Conservation (phyloP, 2,329 filamentous ascomycete species). For the Alternaria ventricosa region DNA sequence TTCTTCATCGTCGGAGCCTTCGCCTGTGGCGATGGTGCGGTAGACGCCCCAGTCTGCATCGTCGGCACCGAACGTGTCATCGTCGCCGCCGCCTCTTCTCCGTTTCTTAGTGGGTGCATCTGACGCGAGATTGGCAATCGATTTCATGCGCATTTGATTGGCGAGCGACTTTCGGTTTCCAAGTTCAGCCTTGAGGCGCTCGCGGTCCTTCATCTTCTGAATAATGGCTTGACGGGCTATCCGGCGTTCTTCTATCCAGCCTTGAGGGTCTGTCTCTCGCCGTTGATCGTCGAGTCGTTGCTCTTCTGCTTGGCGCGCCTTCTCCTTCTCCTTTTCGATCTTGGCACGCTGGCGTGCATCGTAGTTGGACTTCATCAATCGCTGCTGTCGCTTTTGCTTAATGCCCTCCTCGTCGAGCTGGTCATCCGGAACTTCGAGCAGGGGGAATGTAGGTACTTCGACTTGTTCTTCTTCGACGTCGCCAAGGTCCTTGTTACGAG, state of each 20-base stretch:
- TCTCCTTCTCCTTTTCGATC: constrained; percentile 92
- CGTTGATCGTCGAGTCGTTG: constrained; percentile 83
- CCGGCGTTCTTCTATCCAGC: constrained; percentile 84
- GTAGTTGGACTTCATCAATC: constrained; percentile 91
- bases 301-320: constrained; percentile 81
- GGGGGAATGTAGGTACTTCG: constrained; percentile 82
- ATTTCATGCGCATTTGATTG: constrained; percentile 98
- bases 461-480: constrained; percentile 77
- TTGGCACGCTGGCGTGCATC: constrained; percentile 94
- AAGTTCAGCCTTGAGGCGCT: constrained; percentile 90
- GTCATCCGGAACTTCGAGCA: constrained; percentile 89
- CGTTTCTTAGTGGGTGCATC: constrained; percentile 85
- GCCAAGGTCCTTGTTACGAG: constrained; percentile 91
- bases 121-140: constrained; percentile 91
- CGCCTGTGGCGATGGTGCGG: constrained; percentile 85
- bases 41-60: constrained; percentile 99
- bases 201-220: constrained; percentile 88
- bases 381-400: constrained; percentile 92
- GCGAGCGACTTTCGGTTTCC: constrained; percentile 97
- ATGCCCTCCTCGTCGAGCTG: constrained; percentile 88
- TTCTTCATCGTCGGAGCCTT: constrained; percentile 83
- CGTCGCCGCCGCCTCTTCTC: constrained; percentile 83
- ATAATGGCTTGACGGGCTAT: constrained; percentile 73
- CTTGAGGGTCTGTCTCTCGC: constrained; percentile 81
- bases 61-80: constrained; percentile 95